Conservation (phyloP, 2,329 filamentous ascomycete species). For the Neopestalotiopsis rosae region DNA sequence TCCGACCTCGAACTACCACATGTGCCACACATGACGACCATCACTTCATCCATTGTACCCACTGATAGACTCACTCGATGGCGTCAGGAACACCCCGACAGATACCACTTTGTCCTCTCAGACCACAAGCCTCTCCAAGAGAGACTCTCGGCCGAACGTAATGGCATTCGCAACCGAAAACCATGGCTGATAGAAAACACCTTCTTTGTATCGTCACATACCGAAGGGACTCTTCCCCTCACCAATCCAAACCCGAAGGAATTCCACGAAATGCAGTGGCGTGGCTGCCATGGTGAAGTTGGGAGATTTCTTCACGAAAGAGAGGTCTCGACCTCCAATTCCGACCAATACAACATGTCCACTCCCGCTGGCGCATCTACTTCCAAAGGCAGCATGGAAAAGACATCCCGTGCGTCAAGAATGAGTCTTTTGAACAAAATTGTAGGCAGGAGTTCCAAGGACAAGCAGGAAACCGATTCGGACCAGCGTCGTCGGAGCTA, state of each 20-base stretch:
- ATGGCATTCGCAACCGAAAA: constrained; percentile 44
- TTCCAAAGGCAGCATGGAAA: constrained; percentile 25
- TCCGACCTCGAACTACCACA: constrained; percentile 50
- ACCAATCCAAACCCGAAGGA: constrained; percentile 43
- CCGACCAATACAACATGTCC: constrained; percentile 24
- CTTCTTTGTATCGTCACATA: constrained; percentile 45
- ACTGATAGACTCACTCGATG: constrained; percentile 43
- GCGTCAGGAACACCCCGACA: constrained; percentile 41
- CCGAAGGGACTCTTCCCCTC: constrained; percentile 42
- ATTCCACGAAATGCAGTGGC: constrained; percentile 49
- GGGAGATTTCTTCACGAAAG: constrained; percentile 43
- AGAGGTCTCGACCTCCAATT: constrained; percentile 29
- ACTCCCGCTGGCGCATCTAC: constrained; percentile 27
- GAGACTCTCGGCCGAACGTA: constrained; percentile 32
- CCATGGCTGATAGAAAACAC: constrained; percentile 50
- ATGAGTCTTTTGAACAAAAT: constrained; percentile 31
- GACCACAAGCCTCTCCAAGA: constrained; percentile 38
- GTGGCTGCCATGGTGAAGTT: constrained; percentile 28
- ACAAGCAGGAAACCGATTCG: constrained; percentile 24
- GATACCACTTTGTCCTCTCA: constrained; percentile 47
- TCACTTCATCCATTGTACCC: constrained; percentile 46
- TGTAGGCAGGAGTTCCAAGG: constrained; percentile 22
- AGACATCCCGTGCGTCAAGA: constrained; percentile 27
- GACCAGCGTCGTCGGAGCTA: constrained; percentile 35
- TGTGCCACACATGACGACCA: constrained; percentile 52